A percentile compares a stretch with the other conserved stretches of the same genome.
Conservation (phyloP, 2,329 filamentous ascomycete genomes). For the Penicillium sp. region DNA sequence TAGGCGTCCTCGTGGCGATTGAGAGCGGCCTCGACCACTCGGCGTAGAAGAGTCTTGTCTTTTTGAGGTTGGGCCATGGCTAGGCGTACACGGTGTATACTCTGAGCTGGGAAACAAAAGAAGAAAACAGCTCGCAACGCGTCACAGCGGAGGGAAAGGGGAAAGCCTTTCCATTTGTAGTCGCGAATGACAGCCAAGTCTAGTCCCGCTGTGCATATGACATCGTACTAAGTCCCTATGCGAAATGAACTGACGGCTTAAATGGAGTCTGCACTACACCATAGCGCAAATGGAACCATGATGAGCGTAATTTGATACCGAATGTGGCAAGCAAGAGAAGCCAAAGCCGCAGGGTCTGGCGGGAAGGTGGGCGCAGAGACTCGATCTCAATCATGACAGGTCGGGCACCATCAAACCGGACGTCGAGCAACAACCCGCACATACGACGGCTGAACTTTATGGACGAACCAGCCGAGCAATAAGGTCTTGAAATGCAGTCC, state of each 20-base stretch:
- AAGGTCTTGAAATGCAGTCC: constrained; percentile 1
- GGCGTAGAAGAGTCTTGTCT: constrained; percentile 17
- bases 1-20: constrained; percentile 30
- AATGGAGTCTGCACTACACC: constrained; percentile 1
- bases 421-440: constrained; percentile 10
- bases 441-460: constrained; percentile 15
- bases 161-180: constrained; percentile 15
- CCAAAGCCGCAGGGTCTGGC: constrained; percentile 15
- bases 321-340: constrained; percentile 4
- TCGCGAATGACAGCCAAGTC: background rate
- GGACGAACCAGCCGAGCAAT: background rate
- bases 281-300: constrained; percentile 7
- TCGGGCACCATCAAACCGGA: constrained; percentile 5
- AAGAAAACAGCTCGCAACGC: background rate
- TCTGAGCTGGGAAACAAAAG: background rate
- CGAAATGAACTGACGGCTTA: constrained; percentile 2
- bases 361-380: constrained; percentile 2
- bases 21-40: constrained; percentile 24
- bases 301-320: constrained; percentile 15
- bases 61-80: constrained; percentile 14
- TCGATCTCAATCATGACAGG: constrained; percentile 17
- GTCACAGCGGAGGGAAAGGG: background rate
- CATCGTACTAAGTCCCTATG: constrained; percentile 2
- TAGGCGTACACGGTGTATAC: background rate
- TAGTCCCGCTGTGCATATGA: constrained; percentile 6